Evolutionary conservation across 2,329 filamentous ascomycete species (phyloP).

Genomic region (Epichloe sylvatica): DNA sequence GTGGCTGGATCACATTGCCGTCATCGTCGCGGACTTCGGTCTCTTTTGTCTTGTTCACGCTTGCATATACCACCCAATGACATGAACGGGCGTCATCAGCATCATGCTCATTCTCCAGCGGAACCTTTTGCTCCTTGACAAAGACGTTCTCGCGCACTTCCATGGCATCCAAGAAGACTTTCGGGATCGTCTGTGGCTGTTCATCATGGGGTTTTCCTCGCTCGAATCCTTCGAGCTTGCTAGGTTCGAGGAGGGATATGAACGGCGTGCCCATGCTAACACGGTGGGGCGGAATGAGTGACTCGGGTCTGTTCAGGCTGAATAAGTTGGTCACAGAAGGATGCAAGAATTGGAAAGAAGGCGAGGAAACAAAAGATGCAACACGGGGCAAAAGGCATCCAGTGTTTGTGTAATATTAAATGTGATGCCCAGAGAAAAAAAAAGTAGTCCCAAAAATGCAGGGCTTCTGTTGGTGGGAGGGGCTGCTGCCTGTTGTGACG

Average conservation of each 20-base stretch:
- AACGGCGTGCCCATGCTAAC: constrained; percentile 35
- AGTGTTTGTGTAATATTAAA: too few species aligned
- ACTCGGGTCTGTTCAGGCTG: neutral
- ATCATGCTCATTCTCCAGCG: constrained; percentile 62
- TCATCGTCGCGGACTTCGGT: constrained; percentile 29
- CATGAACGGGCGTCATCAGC: constrained; percentile 63
- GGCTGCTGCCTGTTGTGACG: neutral
- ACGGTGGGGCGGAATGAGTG: neutral
- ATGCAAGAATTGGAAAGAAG: neutral
- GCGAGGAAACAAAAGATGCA: neutral
- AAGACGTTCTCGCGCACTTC: constrained; percentile 47
- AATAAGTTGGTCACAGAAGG: neutral
- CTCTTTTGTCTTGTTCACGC: constrained; percentile 34
- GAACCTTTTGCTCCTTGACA: constrained; percentile 43
- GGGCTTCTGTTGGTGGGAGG: neutral
- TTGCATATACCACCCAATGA: constrained; percentile 79
- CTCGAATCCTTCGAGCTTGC: constrained; percentile 35
- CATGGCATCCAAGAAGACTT: constrained; percentile 50
- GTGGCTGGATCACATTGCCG: constrained; percentile 27
- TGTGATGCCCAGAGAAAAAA: neutral
- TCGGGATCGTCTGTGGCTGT: constrained; percentile 35
- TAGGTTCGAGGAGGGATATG: constrained; percentile 33
- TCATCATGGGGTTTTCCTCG: constrained; percentile 22
- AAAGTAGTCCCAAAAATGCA: neutral
- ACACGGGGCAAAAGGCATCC: too few species aligned